Percentiles rank a stretch among this genome's conserved stretches.
Conservation (phyloP, 495 filamentous ascomycete species). For the Oleoguttula mirabilis region DNA sequence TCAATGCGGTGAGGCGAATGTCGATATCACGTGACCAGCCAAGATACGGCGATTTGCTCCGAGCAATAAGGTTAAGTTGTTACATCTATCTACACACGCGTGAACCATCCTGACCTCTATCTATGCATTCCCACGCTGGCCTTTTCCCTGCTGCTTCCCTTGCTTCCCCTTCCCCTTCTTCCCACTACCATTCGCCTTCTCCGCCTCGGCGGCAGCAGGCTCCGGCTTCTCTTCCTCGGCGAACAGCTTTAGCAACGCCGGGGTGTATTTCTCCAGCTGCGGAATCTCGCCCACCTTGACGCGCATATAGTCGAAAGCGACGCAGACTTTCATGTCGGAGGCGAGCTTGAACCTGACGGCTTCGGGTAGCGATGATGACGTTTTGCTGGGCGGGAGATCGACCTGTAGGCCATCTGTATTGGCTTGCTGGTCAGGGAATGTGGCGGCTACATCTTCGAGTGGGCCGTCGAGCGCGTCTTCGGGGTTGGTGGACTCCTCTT, state of each 20-base stretch:
- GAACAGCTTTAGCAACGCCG: conserved; percentile 58
- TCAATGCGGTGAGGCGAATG: no score
- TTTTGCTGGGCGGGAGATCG: not conserved
- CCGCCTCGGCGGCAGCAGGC: conserved; percentile 14
- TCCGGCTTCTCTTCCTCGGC: conserved; percentile 29
- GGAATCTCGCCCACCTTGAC: conserved; percentile 70
- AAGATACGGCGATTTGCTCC: no score
- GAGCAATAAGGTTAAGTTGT: no score
- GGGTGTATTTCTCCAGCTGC: conserved; percentile 59
- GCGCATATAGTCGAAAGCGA: conserved; percentile 87
- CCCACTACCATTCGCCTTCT: conserved; percentile 10
- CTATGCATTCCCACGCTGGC: no score
- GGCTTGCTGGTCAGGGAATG: conserved; percentile 9
- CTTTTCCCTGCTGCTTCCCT: conserved; percentile 12
- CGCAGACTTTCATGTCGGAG: conserved; percentile 46
- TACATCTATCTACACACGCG: no score
- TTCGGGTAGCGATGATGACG: not conserved
- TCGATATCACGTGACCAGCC: no score
- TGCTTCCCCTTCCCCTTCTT: conserved; percentile 13
- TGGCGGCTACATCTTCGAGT: conserved; percentile 8
- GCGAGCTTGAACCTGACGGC: conserved; percentile 10
- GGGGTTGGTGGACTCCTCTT: conserved; percentile 1
- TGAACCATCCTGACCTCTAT: no score
- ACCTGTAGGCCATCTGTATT: not conserved
- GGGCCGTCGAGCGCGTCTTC: conserved; percentile 4